Base-by-base conservation (phyloP, 1,139 yeast species). In the Candida sp. region DNA sequence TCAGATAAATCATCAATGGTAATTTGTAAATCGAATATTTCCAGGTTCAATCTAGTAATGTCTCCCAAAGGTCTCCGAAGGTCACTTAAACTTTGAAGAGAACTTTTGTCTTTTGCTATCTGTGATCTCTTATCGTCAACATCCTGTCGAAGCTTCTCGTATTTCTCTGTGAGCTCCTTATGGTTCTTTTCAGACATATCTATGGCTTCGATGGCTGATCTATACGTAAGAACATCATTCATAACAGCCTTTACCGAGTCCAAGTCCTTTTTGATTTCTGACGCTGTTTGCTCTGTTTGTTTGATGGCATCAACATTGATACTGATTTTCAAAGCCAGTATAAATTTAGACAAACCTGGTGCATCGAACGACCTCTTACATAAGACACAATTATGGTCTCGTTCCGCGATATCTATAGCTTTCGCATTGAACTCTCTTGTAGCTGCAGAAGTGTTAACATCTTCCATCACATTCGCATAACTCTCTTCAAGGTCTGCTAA, bases 341-440 rank as follows among this genome's bases (percentile, higher is more conserved):
- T 58, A 42, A 74, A 74, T 3, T 49, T 50, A 1, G 56, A 45
- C 23, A 70, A 55, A 6, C 70, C 72, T 0, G 66, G 60, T 2
- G 67, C 67, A 33, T 75, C 77, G 61, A 87, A 86, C 21, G 71
- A 64, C 42, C 95, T 66, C 35, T 79, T 76, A 57, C 96, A 87
- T 41, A 87, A 63, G 36, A 82, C 68, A 57, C 96, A 87, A 43
- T 75, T 70, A 33, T 81, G 72, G 12, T 73, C 73, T 5, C 58
- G 59, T 38, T 79, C 67, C 0, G 93, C 90, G 42, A 81, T 64
- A 38, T 79, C 77, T 15, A 85, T 61, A 0, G 95, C 95, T 38
- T 70, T 80, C 25, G 73, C 61, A 51, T 86, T 84, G 58, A 83
- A 86, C 40, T 77, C 79, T 36, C 78, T 69, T 1, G 90, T 82